A percentile compares a stretch with the other conserved stretches of the same genome.
These are phyloP conservation scores for Chamaenerion angustifolium DNA, from an alignment of 345 rosid genomes.

Conservation along the genomic window DNA sequence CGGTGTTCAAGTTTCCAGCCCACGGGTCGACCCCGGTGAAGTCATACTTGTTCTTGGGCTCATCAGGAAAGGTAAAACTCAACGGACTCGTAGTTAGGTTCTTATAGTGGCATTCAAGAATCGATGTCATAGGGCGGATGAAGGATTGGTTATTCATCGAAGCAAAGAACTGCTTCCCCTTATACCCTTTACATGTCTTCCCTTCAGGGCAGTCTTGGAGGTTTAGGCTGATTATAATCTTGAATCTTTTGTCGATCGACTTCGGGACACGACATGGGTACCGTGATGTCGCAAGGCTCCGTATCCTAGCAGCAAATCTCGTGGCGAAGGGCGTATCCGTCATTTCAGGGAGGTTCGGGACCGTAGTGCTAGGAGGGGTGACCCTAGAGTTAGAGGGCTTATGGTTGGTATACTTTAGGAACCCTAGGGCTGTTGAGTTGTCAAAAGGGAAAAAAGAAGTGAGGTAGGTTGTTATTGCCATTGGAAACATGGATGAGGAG, in stretches of 20 bases:
- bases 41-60: slow-evolving; percentile 26
- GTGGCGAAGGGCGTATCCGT: slow-evolving; percentile 36
- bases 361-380: neutral
- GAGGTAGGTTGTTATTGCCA: slow-evolving; percentile 47
- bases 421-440: slow-evolving; percentile 44
- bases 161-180: slow-evolving; percentile 30
- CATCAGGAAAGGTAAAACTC: slow-evolving; percentile 30
- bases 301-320: slow-evolving; percentile 16
- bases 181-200: slow-evolving; percentile 23
- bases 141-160: slow-evolving; percentile 57
- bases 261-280: slow-evolving; percentile 51
- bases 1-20: slow-evolving; percentile 24
- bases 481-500: slow-evolving; percentile 23
- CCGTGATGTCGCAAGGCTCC: slow-evolving; percentile 27
- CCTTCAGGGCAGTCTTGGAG: slow-evolving; percentile 40
- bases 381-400: neutral
- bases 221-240: slow-evolving; percentile 31
- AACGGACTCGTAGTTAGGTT: slow-evolving; percentile 13
- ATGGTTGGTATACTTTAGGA: slow-evolving; percentile 27
- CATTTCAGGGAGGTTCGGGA: slow-evolving; percentile 27
- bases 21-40: slow-evolving; percentile 33
- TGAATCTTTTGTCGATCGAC: slow-evolving; percentile 31
- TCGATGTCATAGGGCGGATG: slow-evolving; percentile 24
- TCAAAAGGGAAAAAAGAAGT: slow-evolving; percentile 36
- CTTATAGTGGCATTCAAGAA: slow-evolving; percentile 35